phyloP scores from a whole-genome alignment of 2,329 filamentous ascomycete genomes.

The Hansfordia pulvinata region DNA sequence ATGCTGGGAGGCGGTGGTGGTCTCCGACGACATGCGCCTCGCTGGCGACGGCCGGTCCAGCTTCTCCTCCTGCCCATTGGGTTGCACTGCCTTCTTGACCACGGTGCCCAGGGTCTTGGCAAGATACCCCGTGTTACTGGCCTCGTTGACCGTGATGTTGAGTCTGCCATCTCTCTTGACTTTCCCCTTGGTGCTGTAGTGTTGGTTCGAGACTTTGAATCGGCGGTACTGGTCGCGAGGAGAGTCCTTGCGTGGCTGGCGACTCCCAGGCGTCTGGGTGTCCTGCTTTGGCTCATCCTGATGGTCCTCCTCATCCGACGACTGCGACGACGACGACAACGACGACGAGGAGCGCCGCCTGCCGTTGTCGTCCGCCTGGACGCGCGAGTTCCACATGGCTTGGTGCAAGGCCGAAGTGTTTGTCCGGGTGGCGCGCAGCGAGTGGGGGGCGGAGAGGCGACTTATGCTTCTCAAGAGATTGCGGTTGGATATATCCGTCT shows the following conservation, averaged over 20 bases:
- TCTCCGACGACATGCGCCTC: constrained; percentile 16
- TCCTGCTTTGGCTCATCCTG: no score
- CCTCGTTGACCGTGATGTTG: constrained; percentile 60
- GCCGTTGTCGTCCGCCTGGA: no score
- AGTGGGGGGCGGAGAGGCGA: no score
- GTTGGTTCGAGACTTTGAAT: constrained; percentile 49
- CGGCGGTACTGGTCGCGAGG: constrained; percentile 27
- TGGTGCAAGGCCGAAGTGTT: no score
- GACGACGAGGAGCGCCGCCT: no score
- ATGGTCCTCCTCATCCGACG: no score
- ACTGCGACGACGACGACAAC: no score
- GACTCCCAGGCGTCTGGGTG: not conserved
- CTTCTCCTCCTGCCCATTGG: constrained; percentile 13
- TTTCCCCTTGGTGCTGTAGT: constrained; percentile 50
- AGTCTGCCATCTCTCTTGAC: constrained; percentile 58
- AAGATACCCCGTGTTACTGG: constrained; percentile 54
- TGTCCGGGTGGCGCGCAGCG: no score
- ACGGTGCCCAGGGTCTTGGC: constrained; percentile 59
- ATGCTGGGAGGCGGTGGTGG: constrained; percentile 16
- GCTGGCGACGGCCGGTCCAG: constrained; percentile 5
- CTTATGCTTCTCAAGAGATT: no score
- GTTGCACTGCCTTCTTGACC: constrained; percentile 37
- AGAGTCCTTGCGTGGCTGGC: not conserved
- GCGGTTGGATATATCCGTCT: no score
- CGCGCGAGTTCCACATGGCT: no score